phyloP scores from a whole-genome alignment of 1,284 basidiomycete species.

The Mycosarcoma maydis region DNA sequence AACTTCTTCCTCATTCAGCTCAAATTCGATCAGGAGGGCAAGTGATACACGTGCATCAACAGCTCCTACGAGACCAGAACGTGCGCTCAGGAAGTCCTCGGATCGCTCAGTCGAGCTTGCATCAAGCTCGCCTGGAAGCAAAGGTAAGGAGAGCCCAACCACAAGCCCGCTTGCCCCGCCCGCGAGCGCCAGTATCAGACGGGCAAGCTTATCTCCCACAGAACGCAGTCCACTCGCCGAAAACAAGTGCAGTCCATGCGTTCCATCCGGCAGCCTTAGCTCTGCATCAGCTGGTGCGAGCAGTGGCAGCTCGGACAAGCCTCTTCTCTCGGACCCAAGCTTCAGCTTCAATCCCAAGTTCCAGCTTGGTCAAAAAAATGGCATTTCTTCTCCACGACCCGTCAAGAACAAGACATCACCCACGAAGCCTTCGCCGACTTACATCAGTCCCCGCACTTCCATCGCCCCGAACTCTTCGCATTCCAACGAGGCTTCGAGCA shows the following conservation, averaged over 20 bases:
- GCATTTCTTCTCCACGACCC: conserved; percentile 1
- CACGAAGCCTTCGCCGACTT: conserved; percentile 25
- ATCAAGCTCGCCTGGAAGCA: conserved; percentile 5
- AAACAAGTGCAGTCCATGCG: neutral
- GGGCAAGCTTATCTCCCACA: conserved; percentile 6
- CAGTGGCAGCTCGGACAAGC: conserved; percentile 18
- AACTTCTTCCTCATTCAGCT: neutral
- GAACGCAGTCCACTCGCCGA: conserved; percentile 14
- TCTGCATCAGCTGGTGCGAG: conserved; percentile 1
- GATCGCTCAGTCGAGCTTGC: neutral
- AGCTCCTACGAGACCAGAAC: conserved; percentile 2
- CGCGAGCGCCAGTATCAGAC: conserved; percentile 4
- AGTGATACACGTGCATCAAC: neutral
- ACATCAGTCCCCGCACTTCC: conserved; percentile 16
- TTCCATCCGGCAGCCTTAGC: conserved; percentile 2
- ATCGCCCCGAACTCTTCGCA: neutral
- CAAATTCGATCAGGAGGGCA: conserved; percentile 1
- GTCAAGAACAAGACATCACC: conserved; percentile 2
- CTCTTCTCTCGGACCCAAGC: conserved; percentile 13
- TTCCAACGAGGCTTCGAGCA: neutral
- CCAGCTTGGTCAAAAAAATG: neutral
- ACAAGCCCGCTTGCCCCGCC: conserved; percentile 3
- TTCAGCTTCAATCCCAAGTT: conserved; percentile 34
- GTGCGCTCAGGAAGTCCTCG: neutral
- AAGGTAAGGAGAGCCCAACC: conserved; percentile 4